Evolutionary conservation across 352 stramenopile species (phyloP), one percentile per base, ranked within the genome.

Genomic region (Pythium myriotylum): DNA sequence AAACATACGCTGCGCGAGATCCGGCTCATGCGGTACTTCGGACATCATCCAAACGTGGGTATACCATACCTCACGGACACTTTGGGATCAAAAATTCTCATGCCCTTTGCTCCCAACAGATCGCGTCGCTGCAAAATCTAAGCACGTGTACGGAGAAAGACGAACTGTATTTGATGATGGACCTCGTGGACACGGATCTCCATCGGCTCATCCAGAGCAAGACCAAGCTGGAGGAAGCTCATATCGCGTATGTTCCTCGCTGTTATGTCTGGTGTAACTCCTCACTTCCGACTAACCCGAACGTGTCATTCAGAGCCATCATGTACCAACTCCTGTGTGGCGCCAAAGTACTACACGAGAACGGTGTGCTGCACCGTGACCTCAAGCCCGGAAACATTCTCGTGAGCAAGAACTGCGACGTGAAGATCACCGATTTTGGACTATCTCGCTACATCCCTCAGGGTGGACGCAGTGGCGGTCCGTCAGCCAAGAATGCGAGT

Each of bases 121-220:
- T 94, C 58, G 82, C 81, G 5, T 88, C 77, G 37, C 57, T 94
- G 33, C 77, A 92, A 48, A 92, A 90, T 63, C 61, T 94, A 53
- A 94, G 84, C 70, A 94, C 82, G 17, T 94, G 84, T 50, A 84
- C 82, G 14, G 82, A 85, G 26, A 90, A 97, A 46, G 92, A 98
- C 68, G 92, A 97, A 68, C 76, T 98, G 17, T 98, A 98, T 67
- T 91, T 98, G 61, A 96, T 97, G 67, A 98, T 98, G 93, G 89
- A 97, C 42, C 81, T 98, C 33, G 86, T 98, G 10, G 94, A 98
- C 66, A 97, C 86, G 5, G 94, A 98, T 69, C 76, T 98, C 33
- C 89, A 96, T 45, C 76, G 86, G 0, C 79, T 97, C 57, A 95
- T 97, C 40, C 87, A 94, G 70, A 93, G 78, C 71, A 91, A 92